Conservation (phyloP, 768 basidiomycete genomes). For the Agaricus blazei region DNA sequence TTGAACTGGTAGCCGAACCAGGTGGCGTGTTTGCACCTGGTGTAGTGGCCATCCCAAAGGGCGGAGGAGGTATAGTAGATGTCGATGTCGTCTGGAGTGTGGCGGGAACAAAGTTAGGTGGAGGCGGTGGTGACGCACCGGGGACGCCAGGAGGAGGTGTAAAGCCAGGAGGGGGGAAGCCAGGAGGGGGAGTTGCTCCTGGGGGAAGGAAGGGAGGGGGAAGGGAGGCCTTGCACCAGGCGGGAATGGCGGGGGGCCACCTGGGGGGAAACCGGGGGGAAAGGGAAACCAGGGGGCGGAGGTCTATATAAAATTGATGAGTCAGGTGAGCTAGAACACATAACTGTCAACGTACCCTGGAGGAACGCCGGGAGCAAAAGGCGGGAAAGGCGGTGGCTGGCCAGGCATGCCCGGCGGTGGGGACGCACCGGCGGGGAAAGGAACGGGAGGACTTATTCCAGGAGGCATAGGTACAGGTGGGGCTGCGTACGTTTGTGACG, state of each 20-base stretch:
- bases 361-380: constrained; percentile 48
- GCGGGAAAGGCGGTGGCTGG: constrained; percentile 49
- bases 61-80: background rate
- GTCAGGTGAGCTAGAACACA: constrained; percentile 10
- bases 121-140: constrained; percentile 14
- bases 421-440: constrained; percentile 31
- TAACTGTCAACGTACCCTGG: constrained; percentile 41
- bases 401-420: constrained; percentile 41
- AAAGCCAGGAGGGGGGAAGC: constrained; percentile 11
- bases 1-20: no score
- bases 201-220: constrained; percentile 24
- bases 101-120: constrained; percentile 17
- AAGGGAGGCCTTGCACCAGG: constrained; percentile 27
- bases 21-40: background rate
- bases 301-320: constrained; percentile 25
- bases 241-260: constrained; percentile 18
- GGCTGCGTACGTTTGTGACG: constrained; percentile 64
- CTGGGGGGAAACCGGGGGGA: constrained; percentile 39
- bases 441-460: constrained; percentile 30
- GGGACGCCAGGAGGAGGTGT: constrained; percentile 13
- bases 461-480: constrained; percentile 34
- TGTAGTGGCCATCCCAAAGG: background rate
- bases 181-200: constrained; percentile 16
- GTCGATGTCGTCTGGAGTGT: background rate
- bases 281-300: constrained; percentile 53